Conservation (phyloP, 2,329 filamentous ascomycete genomes). For the Endoconidiophora polonica region DNA sequence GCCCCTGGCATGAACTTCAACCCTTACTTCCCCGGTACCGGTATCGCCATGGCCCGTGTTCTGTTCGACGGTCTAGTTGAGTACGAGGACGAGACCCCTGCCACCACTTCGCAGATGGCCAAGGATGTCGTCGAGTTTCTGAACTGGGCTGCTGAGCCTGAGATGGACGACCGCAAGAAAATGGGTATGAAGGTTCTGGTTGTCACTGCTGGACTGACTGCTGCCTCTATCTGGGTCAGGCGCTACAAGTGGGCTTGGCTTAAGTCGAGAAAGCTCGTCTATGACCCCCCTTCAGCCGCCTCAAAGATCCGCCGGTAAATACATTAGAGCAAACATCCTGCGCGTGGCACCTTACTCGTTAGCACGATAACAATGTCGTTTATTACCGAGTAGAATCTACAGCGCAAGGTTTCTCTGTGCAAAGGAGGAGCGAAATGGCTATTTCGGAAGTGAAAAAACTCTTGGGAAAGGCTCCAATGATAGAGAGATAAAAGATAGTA, state of each 20-base stretch:
- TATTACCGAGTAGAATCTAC: too few species aligned
- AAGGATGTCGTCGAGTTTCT: constrained; percentile 98
- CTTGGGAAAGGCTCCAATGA: too few species aligned
- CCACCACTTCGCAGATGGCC: constrained; percentile 95
- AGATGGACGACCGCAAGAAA: constrained; percentile 99
- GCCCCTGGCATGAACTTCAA: constrained; percentile 96
- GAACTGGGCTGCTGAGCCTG: constrained; percentile 97
- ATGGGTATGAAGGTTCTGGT: constrained; percentile 96
- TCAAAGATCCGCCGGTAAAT: constrained; percentile 32
- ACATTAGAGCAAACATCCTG: constrained; percentile 11
- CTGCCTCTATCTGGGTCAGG: constrained; percentile 93
- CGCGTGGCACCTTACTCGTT: too few species aligned
- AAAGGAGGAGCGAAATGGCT: too few species aligned
- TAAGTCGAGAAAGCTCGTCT: constrained; percentile 88
- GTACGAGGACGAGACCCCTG: constrained; percentile 91
- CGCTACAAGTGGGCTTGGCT: constrained; percentile 97
- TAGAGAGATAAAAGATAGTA: not conserved
- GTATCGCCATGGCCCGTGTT: constrained; percentile 97
- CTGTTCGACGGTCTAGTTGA: constrained; percentile 95
- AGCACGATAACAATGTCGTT: too few species aligned
- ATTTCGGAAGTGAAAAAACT: too few species aligned
- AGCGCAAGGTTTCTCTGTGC: too few species aligned
- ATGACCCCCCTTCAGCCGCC: constrained; percentile 53
- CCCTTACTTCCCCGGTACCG: constrained; percentile 98
- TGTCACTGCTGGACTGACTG: constrained; percentile 62